phyloP scores from a whole-genome alignment of 441 rosid species.

The Populus hybrid region DNA sequence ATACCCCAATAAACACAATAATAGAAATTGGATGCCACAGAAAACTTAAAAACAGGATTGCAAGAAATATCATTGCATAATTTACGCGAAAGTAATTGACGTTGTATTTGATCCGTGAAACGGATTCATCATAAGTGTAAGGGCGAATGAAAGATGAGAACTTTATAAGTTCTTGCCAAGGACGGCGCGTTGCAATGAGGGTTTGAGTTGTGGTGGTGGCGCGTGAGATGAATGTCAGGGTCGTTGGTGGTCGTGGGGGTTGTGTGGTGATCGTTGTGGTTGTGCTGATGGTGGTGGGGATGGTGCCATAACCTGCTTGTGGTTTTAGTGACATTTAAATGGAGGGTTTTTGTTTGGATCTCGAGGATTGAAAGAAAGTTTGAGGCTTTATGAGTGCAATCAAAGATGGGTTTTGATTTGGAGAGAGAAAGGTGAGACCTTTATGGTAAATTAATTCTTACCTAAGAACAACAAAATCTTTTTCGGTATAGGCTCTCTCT shows the following conservation, averaged over 20 bases:
- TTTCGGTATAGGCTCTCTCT: no score
- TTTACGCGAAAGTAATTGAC: constrained; percentile 60
- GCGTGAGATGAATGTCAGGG: neutral
- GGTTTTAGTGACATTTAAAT: neutral
- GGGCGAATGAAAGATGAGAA: constrained; percentile 51
- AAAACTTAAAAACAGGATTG: constrained; percentile 58
- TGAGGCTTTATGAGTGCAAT: no score
- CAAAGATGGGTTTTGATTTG: no score
- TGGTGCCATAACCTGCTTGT: neutral
- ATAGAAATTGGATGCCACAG: constrained; percentile 76
- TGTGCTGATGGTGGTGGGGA: neutral
- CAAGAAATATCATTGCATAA: constrained; percentile 52
- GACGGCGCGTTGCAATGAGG: neutral
- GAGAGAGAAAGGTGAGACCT: no score
- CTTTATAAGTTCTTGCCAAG: constrained; percentile 31
- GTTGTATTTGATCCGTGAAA: constrained; percentile 48
- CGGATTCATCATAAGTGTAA: constrained; percentile 44
- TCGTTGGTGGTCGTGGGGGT: neutral
- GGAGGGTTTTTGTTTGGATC: neutral
- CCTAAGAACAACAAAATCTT: no score
- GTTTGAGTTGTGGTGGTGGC: neutral
- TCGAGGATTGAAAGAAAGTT: no score
- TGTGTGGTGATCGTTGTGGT: neutral
- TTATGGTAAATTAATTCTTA: no score
- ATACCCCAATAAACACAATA: constrained; percentile 55